phyloP scores from a whole-genome alignment of 2,329 filamentous ascomycete species.

The Magnaporthiopsis poae region DNA sequence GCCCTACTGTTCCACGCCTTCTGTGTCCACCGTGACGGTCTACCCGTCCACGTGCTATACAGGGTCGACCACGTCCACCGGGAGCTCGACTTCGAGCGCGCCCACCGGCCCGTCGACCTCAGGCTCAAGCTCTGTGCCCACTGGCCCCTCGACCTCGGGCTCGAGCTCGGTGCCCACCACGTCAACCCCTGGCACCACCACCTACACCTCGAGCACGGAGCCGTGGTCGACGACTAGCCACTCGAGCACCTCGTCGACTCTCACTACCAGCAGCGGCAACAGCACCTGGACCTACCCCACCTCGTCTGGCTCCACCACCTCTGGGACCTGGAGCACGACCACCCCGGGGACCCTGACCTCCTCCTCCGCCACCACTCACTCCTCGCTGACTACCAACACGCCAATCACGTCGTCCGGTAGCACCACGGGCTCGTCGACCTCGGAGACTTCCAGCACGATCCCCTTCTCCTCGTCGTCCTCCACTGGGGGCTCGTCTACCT shows the following conservation, averaged over 20 bases:
- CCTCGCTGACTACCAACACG: constrained; percentile 1
- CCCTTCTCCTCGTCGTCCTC: not conserved
- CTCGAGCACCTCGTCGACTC: not conserved
- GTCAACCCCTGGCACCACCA: too few species aligned
- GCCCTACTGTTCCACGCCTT: not conserved
- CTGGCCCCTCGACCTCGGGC: constrained; percentile 1
- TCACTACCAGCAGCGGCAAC: not conserved
- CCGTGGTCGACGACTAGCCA: not conserved
- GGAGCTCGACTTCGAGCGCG: constrained; percentile 1
- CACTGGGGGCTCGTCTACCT: not conserved
- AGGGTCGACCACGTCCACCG: not conserved
- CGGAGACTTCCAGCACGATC: constrained; percentile 2
- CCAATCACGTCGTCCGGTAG: constrained; percentile 2
- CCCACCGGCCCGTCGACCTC: constrained; percentile 1
- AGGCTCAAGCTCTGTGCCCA: not conserved
- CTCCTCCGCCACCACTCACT: not conserved
- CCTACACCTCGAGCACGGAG: not conserved
- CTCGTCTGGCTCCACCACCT: not conserved
- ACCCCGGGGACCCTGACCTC: constrained; percentile 3
- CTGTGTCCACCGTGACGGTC: constrained; percentile 2
- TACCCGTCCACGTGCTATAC: constrained; percentile 3
- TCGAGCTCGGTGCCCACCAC: too few species aligned
- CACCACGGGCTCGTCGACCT: not conserved
- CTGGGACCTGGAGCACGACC: not conserved
- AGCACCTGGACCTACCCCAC: constrained; percentile 3